Evolutionary conservation across 148 eudicot genomes (phyloP), one percentile per base, ranked within the genome.

Genomic region (Diospyros lotus): DNA sequence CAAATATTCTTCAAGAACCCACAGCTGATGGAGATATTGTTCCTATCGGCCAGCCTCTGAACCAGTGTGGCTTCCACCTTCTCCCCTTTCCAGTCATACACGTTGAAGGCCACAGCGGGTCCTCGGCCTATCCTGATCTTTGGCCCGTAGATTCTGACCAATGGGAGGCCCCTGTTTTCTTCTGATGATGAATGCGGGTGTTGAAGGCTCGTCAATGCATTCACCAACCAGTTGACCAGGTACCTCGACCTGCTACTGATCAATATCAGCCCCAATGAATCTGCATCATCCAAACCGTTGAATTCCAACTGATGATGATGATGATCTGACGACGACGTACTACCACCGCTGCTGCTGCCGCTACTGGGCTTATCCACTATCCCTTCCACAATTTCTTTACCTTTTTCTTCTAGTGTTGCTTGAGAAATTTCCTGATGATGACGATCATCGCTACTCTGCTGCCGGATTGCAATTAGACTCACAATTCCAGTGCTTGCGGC

Each of bases 41-140:
- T 75, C 50, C 91, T 82, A 66, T 88, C 93, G 8, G 88, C 98
- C 14, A 94, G 74, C 71, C 85, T 91, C 70, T 94, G 98, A 1
- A 91, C 95, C 1, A 94, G 73, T 40, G 60, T 56, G 18, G 97
- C 92, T 6, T 92, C 94, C 13, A 92, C 61, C 68, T 79, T 88
- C 55, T 84, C 89, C 2, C 91, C 89, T 82, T 88, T 92, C 97
- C 94, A 92, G 75, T 92, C 97, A 39, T 80, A 86, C 9, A 92
- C 66, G 39, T 85, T 88, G 69, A 92, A 89, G 1, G 97, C 90
- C 71, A 89, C 50, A 0, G 87, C 81, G 2, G 89, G 87, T 18
- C 89, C 93, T 60, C 92, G 45, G 44, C 87, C 84, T 4, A 85
- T 78, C 45, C 75, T 73, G 18, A 92, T 80, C 48, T 81, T 85